Evolutionary conservation across 176 grass and related monocot species (phyloP), one percentile per base, ranked within the genome.

Genomic region (Ensete glaucum): DNA sequence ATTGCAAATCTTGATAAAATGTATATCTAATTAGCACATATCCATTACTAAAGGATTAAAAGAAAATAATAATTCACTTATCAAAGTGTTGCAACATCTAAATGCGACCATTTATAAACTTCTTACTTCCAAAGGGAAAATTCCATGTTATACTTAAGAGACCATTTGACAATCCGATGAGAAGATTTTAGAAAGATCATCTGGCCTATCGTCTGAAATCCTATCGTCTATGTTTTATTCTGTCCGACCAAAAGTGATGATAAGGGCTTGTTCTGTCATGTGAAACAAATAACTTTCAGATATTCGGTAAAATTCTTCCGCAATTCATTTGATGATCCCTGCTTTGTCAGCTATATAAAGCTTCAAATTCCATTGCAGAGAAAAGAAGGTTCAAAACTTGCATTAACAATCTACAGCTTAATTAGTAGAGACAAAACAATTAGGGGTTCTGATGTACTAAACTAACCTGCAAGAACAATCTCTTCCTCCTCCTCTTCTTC

Each of bases 401-500:
- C 1, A 19, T 70, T 70, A 2, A 70, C 2, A 70, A 43, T 43
- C 34, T 43, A 43, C 4, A 43, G 34, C 34, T 3, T 43, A 3
- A 43, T 6, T 43, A 43, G 34, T 34, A 34, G 34, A 6, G 34
- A 43, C 34, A 43, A 43, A 43, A 43, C 34, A 4, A 43, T 43
- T 43, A 43, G 34, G 4, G 34, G 34, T 43, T 43, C 34, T 43
- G 34, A 43, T 43, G 34, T 43, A 43, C 34, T 43, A 43, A 25
- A 27, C 72, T 74, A 55, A 74, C 72, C 72, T 74, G 20, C 23
- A 29, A 57, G 53, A 56, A 56, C 52, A 20, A 89, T 84, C 2
- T 73, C 85, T 0, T 72, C 73, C 6, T 73, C 78, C 1, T 80
- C 80, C 9, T 64, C 84, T 55, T 87, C 75, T 67, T 77, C 75